Evolutionary conservation across 2,329 filamentous ascomycete genomes (phyloP).

Genomic region (Ilyonectria mors-panacis): DNA sequence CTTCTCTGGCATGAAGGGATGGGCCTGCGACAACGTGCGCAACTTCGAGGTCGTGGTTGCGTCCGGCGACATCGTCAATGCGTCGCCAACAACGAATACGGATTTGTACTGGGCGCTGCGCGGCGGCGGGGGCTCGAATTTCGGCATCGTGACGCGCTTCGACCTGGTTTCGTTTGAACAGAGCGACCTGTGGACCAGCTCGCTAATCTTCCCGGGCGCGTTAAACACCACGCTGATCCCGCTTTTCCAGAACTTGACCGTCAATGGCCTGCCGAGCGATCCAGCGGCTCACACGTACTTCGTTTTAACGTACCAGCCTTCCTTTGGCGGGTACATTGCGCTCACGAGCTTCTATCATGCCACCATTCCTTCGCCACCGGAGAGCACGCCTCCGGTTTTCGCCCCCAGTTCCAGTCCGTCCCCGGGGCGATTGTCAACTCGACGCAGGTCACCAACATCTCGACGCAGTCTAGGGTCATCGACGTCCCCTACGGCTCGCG

Average conservation of each 20-base stretch:
- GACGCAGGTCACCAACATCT: slow-evolving; percentile 44
- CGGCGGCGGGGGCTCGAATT: slow-evolving; percentile 30
- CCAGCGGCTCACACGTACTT: slow-evolving; percentile 43
- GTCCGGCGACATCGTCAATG: slow-evolving; percentile 57
- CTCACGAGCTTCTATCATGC: slow-evolving; percentile 21
- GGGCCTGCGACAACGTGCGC: slow-evolving; percentile 62
- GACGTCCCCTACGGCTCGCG: slow-evolving; percentile 44
- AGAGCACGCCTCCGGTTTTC: slow-evolving; percentile 43
- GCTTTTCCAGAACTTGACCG: slow-evolving; percentile 26
- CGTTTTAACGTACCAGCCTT: slow-evolving; percentile 20
- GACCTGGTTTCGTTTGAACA: slow-evolving; percentile 49
- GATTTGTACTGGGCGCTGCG: slow-evolving; percentile 34
- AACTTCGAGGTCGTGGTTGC: slow-evolving; percentile 65
- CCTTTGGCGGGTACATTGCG: slow-evolving; percentile 11
- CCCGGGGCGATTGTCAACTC: slow-evolving; percentile 39
- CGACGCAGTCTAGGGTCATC: slow-evolving; percentile 43
- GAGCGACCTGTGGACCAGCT: slow-evolving; percentile 49
- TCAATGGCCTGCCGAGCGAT: slow-evolving; percentile 37
- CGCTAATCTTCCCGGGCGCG: slow-evolving; percentile 33
- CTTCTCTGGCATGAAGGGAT: slow-evolving; percentile 56
- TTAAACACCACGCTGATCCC: slow-evolving; percentile 35
- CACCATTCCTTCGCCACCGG: slow-evolving; percentile 21
- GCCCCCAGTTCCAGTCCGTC: slow-evolving; percentile 38
- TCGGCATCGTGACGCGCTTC: slow-evolving; percentile 46
- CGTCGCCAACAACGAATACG: slow-evolving; percentile 3